Percentiles rank a stretch among this genome's conserved stretches.
Evolutionary conservation across 192 early-diverging fungal species (phyloP).

Genomic region (Coemansia furcata): DNA sequence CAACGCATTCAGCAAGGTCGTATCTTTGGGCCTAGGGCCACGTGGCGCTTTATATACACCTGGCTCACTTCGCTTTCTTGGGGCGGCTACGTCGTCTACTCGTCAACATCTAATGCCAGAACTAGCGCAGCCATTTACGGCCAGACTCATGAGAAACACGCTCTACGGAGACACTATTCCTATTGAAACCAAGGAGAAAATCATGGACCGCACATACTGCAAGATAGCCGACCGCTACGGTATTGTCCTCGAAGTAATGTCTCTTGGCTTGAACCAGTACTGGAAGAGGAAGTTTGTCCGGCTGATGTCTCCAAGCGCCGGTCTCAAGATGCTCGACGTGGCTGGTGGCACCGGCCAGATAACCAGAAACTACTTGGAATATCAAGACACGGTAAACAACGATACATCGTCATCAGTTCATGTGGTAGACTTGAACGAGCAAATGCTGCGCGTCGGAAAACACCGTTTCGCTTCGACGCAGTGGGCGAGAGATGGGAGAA

Average conservation of each 20-base stretch:
- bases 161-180: slow-evolving; percentile 62
- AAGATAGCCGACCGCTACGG: slow-evolving; percentile 89
- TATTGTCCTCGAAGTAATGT: slow-evolving; percentile 91
- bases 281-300: slow-evolving; percentile 92
- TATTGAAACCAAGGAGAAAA: slow-evolving; percentile 74
- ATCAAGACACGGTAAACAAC: slow-evolving; percentile 66
- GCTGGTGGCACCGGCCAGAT: slow-evolving; percentile 97
- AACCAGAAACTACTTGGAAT: slow-evolving; percentile 85
- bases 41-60: background rate
- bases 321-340: slow-evolving; percentile 84
- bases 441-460: slow-evolving; percentile 87
- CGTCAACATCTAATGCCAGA: background rate
- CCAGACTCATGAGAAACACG: background rate
- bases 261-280: slow-evolving; percentile 77
- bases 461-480: slow-evolving; percentile 56
- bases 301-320: slow-evolving; percentile 69
- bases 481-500: slow-evolving; percentile 55
- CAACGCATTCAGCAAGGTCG: background rate
- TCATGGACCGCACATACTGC: slow-evolving; percentile 83
- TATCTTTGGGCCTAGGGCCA: background rate
- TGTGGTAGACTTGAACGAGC: slow-evolving; percentile 92
- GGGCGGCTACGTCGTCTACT: slow-evolving; percentile 3
- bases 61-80: background rate
- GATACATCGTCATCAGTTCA: slow-evolving; percentile 61
- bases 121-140: background rate